Evolutionary conservation across 805 yeast genomes (phyloP).

Genomic region (Nakazawaea ambrosiae): DNA sequence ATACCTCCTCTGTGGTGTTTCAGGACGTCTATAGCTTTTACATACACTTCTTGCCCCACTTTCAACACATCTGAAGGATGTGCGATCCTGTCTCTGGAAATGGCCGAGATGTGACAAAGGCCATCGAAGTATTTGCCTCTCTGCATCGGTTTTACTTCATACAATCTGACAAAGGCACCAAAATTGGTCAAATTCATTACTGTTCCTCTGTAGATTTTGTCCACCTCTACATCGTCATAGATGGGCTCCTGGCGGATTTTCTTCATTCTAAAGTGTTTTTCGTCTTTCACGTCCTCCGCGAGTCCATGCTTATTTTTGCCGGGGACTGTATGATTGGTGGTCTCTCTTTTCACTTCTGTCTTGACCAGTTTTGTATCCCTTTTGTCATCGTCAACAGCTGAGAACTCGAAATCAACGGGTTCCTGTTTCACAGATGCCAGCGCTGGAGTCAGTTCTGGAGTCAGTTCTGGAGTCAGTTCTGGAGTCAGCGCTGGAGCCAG

Average conservation of each 20-base stretch:
- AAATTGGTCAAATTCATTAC: slow-evolving; percentile 56
- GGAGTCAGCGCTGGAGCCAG: not conserved
- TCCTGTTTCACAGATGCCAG: not conserved
- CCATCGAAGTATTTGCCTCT: slow-evolving; percentile 37
- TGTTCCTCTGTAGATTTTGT: slow-evolving; percentile 50
- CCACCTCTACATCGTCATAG: slow-evolving; percentile 29
- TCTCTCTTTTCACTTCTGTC: not conserved
- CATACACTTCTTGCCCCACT: slow-evolving; percentile 57
- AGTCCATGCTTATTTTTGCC: too few relatives aligned
- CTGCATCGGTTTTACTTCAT: slow-evolving; percentile 24
- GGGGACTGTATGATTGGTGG: too few relatives aligned
- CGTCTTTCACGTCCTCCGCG: not conserved
- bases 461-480: not conserved
- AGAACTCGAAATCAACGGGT: not conserved
- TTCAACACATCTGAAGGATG: slow-evolving; percentile 55
- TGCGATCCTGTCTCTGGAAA: slow-evolving; percentile 42
- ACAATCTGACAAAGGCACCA: slow-evolving; percentile 71
- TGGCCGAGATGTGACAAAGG: slow-evolving; percentile 70
- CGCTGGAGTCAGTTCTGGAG: too few relatives aligned
- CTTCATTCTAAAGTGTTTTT: not conserved
- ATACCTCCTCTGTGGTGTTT: slow-evolving; percentile 26
- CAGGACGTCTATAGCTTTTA: slow-evolving; percentile 40
- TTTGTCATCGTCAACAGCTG: not conserved
- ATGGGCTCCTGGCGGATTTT: slow-evolving; percentile 8
- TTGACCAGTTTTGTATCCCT: not conserved